Evolutionary conservation across 2,329 filamentous ascomycete species (phyloP).

Genomic region (Alternaria sp.): DNA sequence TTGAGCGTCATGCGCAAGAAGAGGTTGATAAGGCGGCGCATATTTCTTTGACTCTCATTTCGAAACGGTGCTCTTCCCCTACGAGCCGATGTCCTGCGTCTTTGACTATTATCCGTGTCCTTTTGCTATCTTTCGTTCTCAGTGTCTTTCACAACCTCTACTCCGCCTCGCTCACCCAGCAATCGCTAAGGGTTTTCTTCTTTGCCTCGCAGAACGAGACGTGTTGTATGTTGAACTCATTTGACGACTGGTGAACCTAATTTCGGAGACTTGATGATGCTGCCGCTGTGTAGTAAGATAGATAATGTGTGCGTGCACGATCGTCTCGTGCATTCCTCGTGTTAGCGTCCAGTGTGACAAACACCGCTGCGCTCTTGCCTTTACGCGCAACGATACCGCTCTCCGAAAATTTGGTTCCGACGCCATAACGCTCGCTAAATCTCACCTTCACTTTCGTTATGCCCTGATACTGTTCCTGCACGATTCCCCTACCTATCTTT

Average conservation of each 20-base stretch:
- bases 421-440: background rate
- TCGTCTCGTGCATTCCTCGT: background rate
- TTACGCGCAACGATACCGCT: background rate
- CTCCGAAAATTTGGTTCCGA: background rate
- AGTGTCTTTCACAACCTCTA: background rate
- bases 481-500: conserved; percentile 31
- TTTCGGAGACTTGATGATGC: background rate
- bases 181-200: background rate
- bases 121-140: background rate
- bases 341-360: background rate
- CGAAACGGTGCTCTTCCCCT: background rate
- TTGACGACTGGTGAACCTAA: background rate
- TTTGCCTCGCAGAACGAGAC: background rate
- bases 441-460: background rate
- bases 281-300: background rate
- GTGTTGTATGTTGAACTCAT: background rate
- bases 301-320: background rate
- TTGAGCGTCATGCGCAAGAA: background rate
- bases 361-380: background rate
- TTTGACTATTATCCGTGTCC: background rate
- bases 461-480: no score
- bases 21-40: background rate
- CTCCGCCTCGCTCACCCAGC: background rate
- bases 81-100: background rate
- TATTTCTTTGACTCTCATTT: background rate